These are phyloP conservation scores for Cyclotella atomus DNA, from an alignment of 108 stramenopile genomes.

Conservation along the genomic window DNA sequence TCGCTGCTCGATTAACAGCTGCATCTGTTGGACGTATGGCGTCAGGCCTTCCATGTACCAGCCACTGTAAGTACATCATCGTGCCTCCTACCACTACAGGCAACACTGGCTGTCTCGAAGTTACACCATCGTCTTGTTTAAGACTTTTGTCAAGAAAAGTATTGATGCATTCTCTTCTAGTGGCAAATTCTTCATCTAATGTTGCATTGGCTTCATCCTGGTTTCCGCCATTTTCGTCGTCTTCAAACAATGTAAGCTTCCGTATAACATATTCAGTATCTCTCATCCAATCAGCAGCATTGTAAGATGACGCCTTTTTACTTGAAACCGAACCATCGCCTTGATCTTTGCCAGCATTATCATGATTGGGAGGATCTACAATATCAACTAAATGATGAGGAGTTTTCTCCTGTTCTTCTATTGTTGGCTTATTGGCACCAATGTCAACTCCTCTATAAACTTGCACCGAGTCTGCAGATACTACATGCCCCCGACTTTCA, in stretches of 20 bases:
- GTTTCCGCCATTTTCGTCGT: slow-evolving; percentile 4
- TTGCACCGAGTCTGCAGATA: slow-evolving; percentile 96
- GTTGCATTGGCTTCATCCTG: not conserved
- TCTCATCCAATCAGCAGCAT: slow-evolving; percentile 90
- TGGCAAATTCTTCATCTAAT: slow-evolving; percentile 3
- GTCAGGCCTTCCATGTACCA: slow-evolving; percentile 94
- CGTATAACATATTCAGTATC: slow-evolving; percentile 70
- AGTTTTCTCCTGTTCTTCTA: slow-evolving; percentile 70
- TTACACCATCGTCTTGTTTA: not conserved
- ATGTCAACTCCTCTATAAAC: slow-evolving; percentile 90
- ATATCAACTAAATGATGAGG: slow-evolving; percentile 92
- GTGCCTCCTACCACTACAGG: slow-evolving; percentile 92
- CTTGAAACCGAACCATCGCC: too few species aligned
- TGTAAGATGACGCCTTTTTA: slow-evolving; percentile 57
- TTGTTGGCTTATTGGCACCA: slow-evolving; percentile 95
- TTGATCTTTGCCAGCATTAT: not conserved
- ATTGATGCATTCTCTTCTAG: slow-evolving; percentile 36
- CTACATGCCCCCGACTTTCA: slow-evolving; percentile 58
- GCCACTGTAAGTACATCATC: slow-evolving; percentile 98
- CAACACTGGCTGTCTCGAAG: slow-evolving; percentile 37
- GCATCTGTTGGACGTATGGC: slow-evolving; percentile 76
- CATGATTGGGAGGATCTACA: slow-evolving; percentile 52
- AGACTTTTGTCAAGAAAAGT: slow-evolving; percentile 2
- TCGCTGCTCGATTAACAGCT: slow-evolving; percentile 57
- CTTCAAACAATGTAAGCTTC: slow-evolving; percentile 35